Conservation (phyloP, 306 rosid species). For the Quercus robur region DNA sequence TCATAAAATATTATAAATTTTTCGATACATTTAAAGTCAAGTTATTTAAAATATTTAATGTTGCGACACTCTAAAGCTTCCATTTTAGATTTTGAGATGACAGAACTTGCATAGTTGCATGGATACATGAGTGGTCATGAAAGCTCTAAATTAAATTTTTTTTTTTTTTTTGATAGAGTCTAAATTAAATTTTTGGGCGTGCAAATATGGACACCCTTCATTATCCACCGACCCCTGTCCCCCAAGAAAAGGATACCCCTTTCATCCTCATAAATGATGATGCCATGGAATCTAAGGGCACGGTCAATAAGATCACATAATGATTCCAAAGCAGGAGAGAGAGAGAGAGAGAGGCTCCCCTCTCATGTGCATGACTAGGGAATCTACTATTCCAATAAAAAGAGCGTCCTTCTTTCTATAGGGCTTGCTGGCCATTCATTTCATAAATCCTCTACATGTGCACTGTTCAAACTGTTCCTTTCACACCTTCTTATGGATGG, state of each 20-base stretch:
- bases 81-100: neutral
- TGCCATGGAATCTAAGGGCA: slow-evolving; percentile 4
- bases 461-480: slow-evolving; percentile 1
- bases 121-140: neutral
- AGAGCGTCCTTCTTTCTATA: neutral
- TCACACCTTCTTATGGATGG: slow-evolving; percentile 10
- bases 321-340: neutral
- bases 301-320: slow-evolving; percentile 2
- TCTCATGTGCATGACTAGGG: slow-evolving; percentile 15
- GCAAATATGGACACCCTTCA: neutral
- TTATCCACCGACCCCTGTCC: no score
- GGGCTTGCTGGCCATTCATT: slow-evolving; percentile 3
- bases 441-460: slow-evolving; percentile 11
- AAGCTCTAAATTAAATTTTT: neutral
- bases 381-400: slow-evolving; percentile 6
- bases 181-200: neutral
- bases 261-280: neutral
- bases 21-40: no score
- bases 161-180: no score
- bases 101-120: neutral
- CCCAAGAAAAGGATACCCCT: neutral
- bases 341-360: neutral
- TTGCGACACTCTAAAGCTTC: neutral
- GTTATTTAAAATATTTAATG: no score
- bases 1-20: no score